phyloP scores from a whole-genome alignment of 2,329 filamentous ascomycete genomes.

The Aureobasidium sp. region DNA sequence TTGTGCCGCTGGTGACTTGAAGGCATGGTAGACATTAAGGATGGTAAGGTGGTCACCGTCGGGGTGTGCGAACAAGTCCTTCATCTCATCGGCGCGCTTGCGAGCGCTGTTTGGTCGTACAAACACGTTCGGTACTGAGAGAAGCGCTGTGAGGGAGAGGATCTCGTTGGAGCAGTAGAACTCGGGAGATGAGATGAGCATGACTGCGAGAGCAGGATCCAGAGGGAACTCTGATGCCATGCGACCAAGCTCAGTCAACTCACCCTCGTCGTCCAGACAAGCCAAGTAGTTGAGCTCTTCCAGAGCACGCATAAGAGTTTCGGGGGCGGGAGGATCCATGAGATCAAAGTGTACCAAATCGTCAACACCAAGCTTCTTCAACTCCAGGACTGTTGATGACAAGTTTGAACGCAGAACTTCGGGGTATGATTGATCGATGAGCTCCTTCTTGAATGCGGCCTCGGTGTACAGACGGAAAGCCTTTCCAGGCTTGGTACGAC shows the following conservation, averaged over 20 bases:
- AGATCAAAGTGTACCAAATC: conserved; percentile 99
- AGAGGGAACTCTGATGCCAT: conserved; percentile 96
- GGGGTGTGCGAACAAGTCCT: conserved; percentile 89
- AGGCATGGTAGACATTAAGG: conserved; percentile 98
- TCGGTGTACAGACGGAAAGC: conserved; percentile 99
- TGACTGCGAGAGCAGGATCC: conserved; percentile 93
- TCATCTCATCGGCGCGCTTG: conserved; percentile 98
- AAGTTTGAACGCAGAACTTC: conserved; percentile 97
- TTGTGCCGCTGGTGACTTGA: conserved; percentile 79
- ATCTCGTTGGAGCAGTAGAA: conserved; percentile 99
- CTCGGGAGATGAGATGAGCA: conserved; percentile 97
- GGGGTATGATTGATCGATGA: conserved; percentile 97
- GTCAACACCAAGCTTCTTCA: conserved; percentile 97
- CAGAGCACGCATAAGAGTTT: conserved; percentile 97
- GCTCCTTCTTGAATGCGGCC: conserved; percentile 94
- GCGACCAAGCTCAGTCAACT: conserved; percentile 86
- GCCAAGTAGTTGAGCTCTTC: conserved; percentile 99
- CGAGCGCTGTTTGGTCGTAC: conserved; percentile 86
- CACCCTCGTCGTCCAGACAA: conserved; percentile 96
- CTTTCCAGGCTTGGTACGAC: conserved; percentile 98
- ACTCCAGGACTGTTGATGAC: conserved; percentile 92
- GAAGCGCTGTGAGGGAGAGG: conserved; percentile 90
- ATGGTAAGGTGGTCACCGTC: conserved; percentile 97
- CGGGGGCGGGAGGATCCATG: conserved; percentile 98
- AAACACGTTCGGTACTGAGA: conserved; percentile 96